These are phyloP conservation scores for Thoreauomyces humboldtii DNA, from an alignment of 192 early-diverging fungal genomes.

Conservation along the genomic window DNA sequence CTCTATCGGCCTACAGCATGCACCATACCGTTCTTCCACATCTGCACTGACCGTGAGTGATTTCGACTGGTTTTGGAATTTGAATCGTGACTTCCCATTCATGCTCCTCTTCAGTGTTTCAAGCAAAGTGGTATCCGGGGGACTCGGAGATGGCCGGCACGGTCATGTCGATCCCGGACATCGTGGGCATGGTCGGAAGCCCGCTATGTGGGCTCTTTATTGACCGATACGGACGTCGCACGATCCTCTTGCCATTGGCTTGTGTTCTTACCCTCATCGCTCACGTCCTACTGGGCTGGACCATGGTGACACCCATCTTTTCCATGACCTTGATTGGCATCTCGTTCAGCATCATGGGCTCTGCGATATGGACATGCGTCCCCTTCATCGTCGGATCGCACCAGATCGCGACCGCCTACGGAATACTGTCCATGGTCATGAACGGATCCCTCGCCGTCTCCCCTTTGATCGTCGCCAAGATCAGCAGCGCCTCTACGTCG, in stretches of 20 bases:
- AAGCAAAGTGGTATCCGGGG: slow-evolving; percentile 58
- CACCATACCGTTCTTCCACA: slow-evolving; percentile 61
- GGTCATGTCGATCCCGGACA: slow-evolving; percentile 65
- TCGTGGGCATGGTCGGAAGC: slow-evolving; percentile 56
- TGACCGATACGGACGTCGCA: slow-evolving; percentile 53
- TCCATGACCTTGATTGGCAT: slow-evolving; percentile 56
- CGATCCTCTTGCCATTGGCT: slow-evolving; percentile 28
- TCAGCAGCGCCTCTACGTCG: slow-evolving; percentile 26
- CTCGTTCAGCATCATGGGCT: slow-evolving; percentile 55
- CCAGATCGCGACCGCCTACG: slow-evolving; percentile 70
- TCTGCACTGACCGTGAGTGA: slow-evolving; percentile 57
- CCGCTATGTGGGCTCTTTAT: slow-evolving; percentile 56
- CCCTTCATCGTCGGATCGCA: slow-evolving; percentile 54
- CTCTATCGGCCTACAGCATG: slow-evolving; percentile 23
- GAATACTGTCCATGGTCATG: slow-evolving; percentile 57
- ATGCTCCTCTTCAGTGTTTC: slow-evolving; percentile 41
- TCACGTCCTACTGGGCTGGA: slow-evolving; percentile 49
- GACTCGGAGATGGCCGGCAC: slow-evolving; percentile 53
- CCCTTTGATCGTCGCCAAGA: slow-evolving; percentile 59
- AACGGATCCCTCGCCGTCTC: slow-evolving; percentile 57
- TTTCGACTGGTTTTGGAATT: not conserved
- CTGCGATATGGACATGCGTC: slow-evolving; percentile 67
- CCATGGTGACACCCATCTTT: slow-evolving; percentile 39
- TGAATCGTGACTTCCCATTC: not conserved
- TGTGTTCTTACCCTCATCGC: slow-evolving; percentile 43